Conservation (phyloP, 805 yeast species). For the Pichia deserticola region DNA sequence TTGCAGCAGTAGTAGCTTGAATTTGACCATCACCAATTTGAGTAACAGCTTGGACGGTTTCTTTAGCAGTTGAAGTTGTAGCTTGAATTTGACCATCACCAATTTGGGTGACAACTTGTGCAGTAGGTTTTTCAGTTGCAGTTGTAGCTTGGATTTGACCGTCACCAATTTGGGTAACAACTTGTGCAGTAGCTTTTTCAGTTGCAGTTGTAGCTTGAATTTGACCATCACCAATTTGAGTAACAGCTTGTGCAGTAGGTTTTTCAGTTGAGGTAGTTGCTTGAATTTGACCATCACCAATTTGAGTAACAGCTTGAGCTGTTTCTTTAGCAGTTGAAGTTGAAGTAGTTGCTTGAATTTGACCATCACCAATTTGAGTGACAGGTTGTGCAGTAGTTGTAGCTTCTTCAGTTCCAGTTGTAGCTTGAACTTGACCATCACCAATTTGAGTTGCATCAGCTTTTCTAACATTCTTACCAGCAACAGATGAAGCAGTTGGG, state of each 20-base stretch:
- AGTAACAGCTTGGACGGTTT: conserved; percentile 24
- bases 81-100: conserved; percentile 25
- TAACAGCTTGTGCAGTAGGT: not conserved
- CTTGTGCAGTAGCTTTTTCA: conserved; percentile 26
- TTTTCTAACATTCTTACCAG: conserved; percentile 3
- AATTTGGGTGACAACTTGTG: conserved; percentile 6
- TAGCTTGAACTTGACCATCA: not conserved
- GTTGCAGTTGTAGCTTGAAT: conserved; percentile 27
- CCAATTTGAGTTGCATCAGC: conserved; percentile 25
- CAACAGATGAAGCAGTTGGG: conserved; percentile 7
- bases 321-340: not conserved
- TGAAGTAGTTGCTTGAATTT: not conserved
- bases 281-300: conserved; percentile 40
- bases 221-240: conserved; percentile 21
- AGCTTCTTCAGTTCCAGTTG: not conserved
- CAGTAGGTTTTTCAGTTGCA: conserved; percentile 15
- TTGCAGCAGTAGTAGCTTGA: conserved; percentile 31
- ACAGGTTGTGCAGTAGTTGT: not conserved
- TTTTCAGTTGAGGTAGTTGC: conserved; percentile 29
- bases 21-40: conserved; percentile 42
- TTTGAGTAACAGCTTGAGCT: conserved; percentile 5
- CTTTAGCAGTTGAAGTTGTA: conserved; percentile 21
- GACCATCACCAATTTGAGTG: not conserved
- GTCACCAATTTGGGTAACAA: conserved; percentile 33
- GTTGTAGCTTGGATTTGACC: conserved; percentile 39